Conservation (phyloP, 495 filamentous ascomycete genomes). For the Lepidopterella palustris region DNA sequence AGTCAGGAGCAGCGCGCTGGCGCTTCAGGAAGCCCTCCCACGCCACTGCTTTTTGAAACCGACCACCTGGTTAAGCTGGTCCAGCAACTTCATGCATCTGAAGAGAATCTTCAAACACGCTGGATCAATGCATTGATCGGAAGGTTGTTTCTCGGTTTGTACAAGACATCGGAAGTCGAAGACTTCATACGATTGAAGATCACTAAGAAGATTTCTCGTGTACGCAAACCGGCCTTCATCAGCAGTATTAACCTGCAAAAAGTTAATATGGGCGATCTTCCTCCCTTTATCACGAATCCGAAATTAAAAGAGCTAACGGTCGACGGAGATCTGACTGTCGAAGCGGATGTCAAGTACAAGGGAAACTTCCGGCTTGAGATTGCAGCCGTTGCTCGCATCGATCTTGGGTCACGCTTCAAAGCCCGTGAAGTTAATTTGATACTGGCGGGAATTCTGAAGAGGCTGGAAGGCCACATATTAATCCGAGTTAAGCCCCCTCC, state of each 20-base stretch:
- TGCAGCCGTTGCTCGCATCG: constrained; percentile 81
- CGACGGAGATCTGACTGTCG: constrained; percentile 79
- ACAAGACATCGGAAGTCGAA: constrained; percentile 77
- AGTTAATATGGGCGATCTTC: constrained; percentile 80
- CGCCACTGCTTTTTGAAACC: constrained; percentile 70
- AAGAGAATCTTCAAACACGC: constrained; percentile 83
- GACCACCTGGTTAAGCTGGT: constrained; percentile 81
- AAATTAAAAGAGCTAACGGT: constrained; percentile 82
- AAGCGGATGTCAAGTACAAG: constrained; percentile 79
- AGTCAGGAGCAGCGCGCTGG: constrained; percentile 66
- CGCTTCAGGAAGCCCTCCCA: constrained; percentile 54
- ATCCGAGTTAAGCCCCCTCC: constrained; percentile 90
- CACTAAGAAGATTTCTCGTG: constrained; percentile 90
- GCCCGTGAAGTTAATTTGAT: constrained; percentile 82
- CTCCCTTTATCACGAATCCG: constrained; percentile 85
- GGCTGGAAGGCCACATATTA: constrained; percentile 75
- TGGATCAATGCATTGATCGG: constrained; percentile 93
- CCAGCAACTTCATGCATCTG: constrained; percentile 82
- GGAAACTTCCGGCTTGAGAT: constrained; percentile 87
- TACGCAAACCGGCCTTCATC: constrained; percentile 85
- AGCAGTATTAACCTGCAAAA: constrained; percentile 70
- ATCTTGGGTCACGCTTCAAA: constrained; percentile 83
- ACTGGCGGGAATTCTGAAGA: constrained; percentile 78
- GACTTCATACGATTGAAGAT: constrained; percentile 75
- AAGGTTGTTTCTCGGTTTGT: constrained; percentile 76